A percentile compares a stretch with the other conserved stretches of the same genome.
Conservation (phyloP, 306 rosid genomes). For the Bauhinia variegata region DNA sequence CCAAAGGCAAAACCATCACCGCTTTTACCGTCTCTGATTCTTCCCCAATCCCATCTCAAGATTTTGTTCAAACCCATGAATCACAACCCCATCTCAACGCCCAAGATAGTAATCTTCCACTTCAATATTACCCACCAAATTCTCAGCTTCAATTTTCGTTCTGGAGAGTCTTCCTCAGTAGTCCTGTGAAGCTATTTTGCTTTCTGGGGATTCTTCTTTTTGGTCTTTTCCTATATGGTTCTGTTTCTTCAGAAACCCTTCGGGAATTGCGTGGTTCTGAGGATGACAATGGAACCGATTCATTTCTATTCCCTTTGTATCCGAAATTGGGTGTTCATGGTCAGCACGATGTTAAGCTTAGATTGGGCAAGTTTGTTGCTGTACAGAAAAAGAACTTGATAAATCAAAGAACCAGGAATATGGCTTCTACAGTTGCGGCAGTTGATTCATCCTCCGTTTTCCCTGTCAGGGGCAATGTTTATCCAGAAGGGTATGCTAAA, state of each 20-base stretch:
- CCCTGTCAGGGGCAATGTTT: conserved; percentile 70
- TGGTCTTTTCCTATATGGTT: conserved; percentile 55
- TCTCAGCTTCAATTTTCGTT: conserved; percentile 37
- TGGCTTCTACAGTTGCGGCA: conserved; percentile 40
- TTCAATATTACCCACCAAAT: conserved; percentile 39
- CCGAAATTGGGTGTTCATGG: conserved; percentile 49
- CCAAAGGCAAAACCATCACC: conserved; percentile 79
- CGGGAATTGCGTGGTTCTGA: conserved; percentile 45
- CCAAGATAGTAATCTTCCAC: conserved; percentile 28
- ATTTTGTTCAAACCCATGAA: conserved; percentile 29
- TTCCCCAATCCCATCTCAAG: conserved; percentile 28
- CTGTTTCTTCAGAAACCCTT: conserved; percentile 45
- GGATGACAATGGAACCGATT: conserved; percentile 41
- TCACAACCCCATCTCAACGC: background rate
- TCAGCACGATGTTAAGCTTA: conserved; percentile 48
- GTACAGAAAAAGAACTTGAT: conserved; percentile 38
- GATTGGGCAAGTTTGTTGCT: conserved; percentile 54
- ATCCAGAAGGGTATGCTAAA: conserved; percentile 74
- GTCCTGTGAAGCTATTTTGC: conserved; percentile 48
- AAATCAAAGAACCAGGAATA: conserved; percentile 13
- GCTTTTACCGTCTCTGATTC: conserved; percentile 61
- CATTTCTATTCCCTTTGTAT: conserved; percentile 61
- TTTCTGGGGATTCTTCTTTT: conserved; percentile 56
- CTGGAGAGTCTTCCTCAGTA: conserved; percentile 34
- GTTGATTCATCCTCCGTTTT: conserved; percentile 59